These are phyloP conservation scores for Chaetomium olivaceum DNA, from an alignment of 2,329 filamentous ascomycete genomes.

Conservation along the genomic window DNA sequence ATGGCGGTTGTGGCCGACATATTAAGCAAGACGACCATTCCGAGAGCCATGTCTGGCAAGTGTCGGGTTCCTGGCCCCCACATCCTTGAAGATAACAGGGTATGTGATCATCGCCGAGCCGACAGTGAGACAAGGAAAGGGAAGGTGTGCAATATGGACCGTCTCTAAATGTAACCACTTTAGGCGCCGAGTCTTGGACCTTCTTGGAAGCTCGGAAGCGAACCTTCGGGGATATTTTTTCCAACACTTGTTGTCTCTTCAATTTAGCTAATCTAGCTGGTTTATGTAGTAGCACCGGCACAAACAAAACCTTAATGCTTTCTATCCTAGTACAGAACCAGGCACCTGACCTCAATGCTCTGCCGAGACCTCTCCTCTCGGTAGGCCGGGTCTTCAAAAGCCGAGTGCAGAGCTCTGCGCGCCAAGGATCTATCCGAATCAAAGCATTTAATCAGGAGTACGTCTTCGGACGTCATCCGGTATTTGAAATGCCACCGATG, in stretches of 20 bases:
- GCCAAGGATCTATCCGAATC: conserved; percentile 54
- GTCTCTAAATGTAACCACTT: neutral
- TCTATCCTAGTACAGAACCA: conserved; percentile 49
- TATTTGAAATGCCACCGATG: conserved; percentile 56
- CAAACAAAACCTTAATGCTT: neutral
- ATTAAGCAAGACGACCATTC: neutral
- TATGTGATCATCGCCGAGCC: neutral
- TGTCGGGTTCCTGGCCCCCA: neutral
- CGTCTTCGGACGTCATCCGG: conserved; percentile 51
- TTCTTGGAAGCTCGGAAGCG: neutral
- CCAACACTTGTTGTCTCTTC: neutral
- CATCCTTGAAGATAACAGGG: neutral
- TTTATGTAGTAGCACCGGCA: neutral
- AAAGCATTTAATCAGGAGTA: conserved; percentile 59
- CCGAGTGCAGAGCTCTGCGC: conserved; percentile 54
- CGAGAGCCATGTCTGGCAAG: neutral
- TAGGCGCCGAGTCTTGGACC: neutral
- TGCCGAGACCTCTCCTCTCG: conserved; percentile 47
- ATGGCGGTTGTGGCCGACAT: neutral
- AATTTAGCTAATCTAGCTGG: neutral
- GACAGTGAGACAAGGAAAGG: neutral
- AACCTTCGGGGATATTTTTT: neutral
- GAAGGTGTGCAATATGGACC: neutral
- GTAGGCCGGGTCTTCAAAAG: conserved; percentile 50
- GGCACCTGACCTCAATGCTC: conserved; percentile 57